Base-by-base conservation (phyloP, 1,139 yeast genomes). In the Scheffersomyces stambukii region DNA sequence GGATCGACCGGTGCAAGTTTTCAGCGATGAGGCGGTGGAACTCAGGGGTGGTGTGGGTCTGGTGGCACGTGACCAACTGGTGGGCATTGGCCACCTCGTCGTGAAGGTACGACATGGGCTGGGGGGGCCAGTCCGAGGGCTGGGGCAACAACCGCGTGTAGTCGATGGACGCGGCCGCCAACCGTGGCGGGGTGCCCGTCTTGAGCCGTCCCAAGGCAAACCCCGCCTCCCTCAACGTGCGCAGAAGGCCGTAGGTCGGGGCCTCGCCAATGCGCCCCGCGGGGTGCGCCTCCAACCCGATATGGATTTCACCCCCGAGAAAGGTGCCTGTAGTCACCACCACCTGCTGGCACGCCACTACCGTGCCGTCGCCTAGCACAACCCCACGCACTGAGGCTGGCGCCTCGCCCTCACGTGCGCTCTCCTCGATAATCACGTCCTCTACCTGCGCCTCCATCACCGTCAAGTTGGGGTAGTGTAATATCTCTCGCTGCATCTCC, bases 251-350 rank as follows among this genome's bases (percentile, higher is more conserved):
- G 55, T 77, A 83, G 0, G 97, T 85, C 1, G 97, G 94, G 8
- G 70, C 75, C 57, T 93, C 99, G 2, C 96, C 96, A 25, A 91
- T 80, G 42, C 99, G 68, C 0, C 99, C 99, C 0, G 96, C 83
- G 0, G 97, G 96, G 48, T 70, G 78, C 0, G 72, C 71, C 26
- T 70, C 73, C 38, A 85, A 50, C 0, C 99, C 99, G 37, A 93
- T 77, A 51, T 93, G 98, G 27, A 91, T 86, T 52, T 93, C 98
- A 2, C 86, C 98, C 4, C 95, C 82, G 16, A 93, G 66, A 46
- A 93, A 93, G 0, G 99, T 93, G 0, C 99, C 99, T 0, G 98
- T 93, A 0, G 98, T 88, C 10, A 93, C 77, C 9, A 93, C 89
- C 4, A 91, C 89, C 36, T 73, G 74, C 0, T 71, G 60, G 25